Evolutionary conservation across 176 grass and related monocot genomes (phyloP).

Genomic region (Musa beccarii): DNA sequence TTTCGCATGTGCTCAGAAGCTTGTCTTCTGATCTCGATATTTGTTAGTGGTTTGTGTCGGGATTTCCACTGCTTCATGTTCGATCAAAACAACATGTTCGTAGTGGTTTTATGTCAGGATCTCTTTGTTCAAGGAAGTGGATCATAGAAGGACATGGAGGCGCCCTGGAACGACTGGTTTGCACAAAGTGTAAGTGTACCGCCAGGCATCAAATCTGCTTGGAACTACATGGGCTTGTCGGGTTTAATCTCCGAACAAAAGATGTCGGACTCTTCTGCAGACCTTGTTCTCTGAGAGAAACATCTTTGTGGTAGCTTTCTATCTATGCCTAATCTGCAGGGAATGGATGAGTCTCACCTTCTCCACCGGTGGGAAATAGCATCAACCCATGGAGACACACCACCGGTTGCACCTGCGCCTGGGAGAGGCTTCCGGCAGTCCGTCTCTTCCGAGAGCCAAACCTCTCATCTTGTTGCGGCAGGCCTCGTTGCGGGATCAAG

Average conservation of each 20-base stretch:
- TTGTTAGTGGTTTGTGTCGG: neutral
- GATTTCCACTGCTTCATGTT: neutral
- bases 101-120: neutral
- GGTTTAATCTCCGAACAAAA: too few species aligned
- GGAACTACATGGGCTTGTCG: too few species aligned
- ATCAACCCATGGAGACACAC: neutral
- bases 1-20: too few species aligned
- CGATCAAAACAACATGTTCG: too few species aligned
- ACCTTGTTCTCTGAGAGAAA: too few species aligned
- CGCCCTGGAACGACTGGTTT: slow-evolving; percentile 3
- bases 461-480: neutral
- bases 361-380: slow-evolving; percentile 3
- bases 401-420: neutral
- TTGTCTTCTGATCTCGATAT: neutral
- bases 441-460: neutral
- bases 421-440: neutral
- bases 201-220: too few species aligned
- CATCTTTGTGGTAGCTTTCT: too few species aligned
- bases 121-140: neutral
- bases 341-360: neutral
- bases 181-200: neutral
- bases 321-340: neutral
- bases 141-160: neutral
- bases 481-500: neutral
- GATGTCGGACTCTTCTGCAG: too few species aligned